Evolutionary conservation across 805 yeast genomes (phyloP), one percentile per base, ranked within the genome.

Genomic region (Metschnikowia kunwiensis): DNA sequence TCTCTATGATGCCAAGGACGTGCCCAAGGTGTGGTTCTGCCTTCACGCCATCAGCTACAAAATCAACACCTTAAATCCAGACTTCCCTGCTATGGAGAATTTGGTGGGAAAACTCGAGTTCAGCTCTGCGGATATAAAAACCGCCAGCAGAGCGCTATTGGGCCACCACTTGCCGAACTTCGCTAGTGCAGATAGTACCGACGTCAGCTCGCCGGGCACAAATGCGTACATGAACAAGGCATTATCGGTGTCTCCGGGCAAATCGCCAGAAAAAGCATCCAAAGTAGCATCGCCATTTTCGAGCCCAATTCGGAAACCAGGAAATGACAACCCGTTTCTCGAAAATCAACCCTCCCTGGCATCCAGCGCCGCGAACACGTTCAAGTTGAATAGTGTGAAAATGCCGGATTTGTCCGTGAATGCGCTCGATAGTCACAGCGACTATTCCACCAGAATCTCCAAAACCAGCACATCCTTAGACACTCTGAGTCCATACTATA

Each of bases 11-110:
- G 82, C 82, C 54, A 89, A 87, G 53, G 85, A 91, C 54, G 75
- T 89, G 14, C 97, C 97, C 11, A 89, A 86, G 54, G 97, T 93
- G 17, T 83, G 93, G 55, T 88, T 87, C 60, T 89, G 97, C 49
- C 61, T 93, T 24, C 96, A 91, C 63, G 96, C 96, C 2, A 63
- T 91, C 46, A 80, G 88, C 33, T 86, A 77, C 48, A 77, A 86
- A 55, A 68, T 93, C 37, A 72, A 81, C 41, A 69, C 72, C 47
- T 68, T 77, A 18, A 72, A 75, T 17, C 36, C 57, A 5, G 61
- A 63, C 13, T 80, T 81, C 15, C 86, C 89, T 1, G 61, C 68
- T 4, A 74, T 91, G 53, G 72, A 70, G 22, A 74, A 77, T 44
- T 59, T 86, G 22, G 80, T 80, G 7, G 88, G 84, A 3, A 68